Base-by-base conservation (phyloP, 441 rosid species). In the Mallotus japonicus region DNA sequence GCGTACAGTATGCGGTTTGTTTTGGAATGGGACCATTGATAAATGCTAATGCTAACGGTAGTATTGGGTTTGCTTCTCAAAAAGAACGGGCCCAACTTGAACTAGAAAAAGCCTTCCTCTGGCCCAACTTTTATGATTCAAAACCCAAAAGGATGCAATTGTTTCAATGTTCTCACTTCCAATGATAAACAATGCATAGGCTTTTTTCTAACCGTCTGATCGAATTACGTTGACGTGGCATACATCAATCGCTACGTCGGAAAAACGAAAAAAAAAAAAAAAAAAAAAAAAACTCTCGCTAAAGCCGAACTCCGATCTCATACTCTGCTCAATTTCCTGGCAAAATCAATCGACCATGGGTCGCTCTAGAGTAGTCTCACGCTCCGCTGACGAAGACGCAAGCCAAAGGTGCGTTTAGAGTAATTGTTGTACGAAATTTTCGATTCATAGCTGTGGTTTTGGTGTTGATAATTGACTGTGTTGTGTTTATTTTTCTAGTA, bases 301-400 rank as follows among this genome's bases (percentile, higher is more conserved):
- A 11, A 14, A 5, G 5, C 16, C 6, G 19, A 54, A 16, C 51
- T 28, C 59, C 28, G 54, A 64, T 17, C 15, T 19, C 24, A 20
- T 2, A 44, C 3, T 12, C 17, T 34, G 40, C 8, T 34, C 15
- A 9, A 34, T 34, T 34, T 44, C 6, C 13, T 24, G 9, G 16
- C 62, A 44, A 63, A 53, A 34, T 58, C 56, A 34, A 13, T 20
- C 6, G 22, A 71, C 59, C 22, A 90, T 87, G 95, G 95, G 92
- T 77, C 91, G 95, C 34, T 87, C 91, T 50, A 82, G 88, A 28
- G 77, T 77, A 57, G 82, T 77, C 24, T 50, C 89, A 47, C 90
- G 78, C 37, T 75, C 87, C 49, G 77, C 75, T 50, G 85, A 77
- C 0, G 89, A 86, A n/a, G 90, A 84, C 60, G 34, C 71, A 63